Evolutionary conservation across 2,329 filamentous ascomycete species (phyloP).

Genomic region (Xylaria sp.): DNA sequence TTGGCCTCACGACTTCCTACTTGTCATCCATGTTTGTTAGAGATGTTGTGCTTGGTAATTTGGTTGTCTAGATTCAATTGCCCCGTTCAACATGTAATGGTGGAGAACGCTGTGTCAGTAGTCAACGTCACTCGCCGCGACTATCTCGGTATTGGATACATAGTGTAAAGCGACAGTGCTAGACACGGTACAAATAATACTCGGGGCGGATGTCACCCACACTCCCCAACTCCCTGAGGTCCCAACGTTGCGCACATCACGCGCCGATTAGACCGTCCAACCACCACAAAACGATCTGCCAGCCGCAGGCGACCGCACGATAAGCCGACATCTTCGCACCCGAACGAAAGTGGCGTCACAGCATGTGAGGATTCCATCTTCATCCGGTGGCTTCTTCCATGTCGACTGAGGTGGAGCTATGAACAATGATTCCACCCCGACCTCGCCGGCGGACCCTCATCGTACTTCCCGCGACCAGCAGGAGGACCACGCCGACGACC

Average conservation of each 20-base stretch:
- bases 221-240: not conserved
- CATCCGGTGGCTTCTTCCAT: conserved; percentile 33
- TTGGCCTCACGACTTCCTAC: too few species aligned
- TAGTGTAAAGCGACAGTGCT: too few species aligned
- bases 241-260: conserved; percentile 14
- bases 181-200: too few species aligned
- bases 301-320: conserved; percentile 10
- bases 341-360: conserved; percentile 33
- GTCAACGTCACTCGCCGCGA: too few species aligned
- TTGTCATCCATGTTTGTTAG: too few species aligned
- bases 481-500: conserved; percentile 26
- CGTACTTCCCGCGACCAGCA: conserved; percentile 28
- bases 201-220: not conserved
- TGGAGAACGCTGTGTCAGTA: too few species aligned
- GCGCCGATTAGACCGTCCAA: conserved; percentile 9
- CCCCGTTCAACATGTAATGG: too few species aligned
- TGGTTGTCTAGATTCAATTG: too few species aligned
- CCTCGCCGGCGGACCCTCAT: conserved; percentile 42
- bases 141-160: too few species aligned
- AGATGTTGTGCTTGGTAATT: too few species aligned
- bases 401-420: conserved; percentile 48
- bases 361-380: conserved; percentile 37
- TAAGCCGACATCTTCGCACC: conserved; percentile 8
- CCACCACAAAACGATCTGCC: not conserved
- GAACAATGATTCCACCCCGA: conserved; percentile 49